Conservation (phyloP, 768 basidiomycete genomes). For the Amanita molliuscula region DNA sequence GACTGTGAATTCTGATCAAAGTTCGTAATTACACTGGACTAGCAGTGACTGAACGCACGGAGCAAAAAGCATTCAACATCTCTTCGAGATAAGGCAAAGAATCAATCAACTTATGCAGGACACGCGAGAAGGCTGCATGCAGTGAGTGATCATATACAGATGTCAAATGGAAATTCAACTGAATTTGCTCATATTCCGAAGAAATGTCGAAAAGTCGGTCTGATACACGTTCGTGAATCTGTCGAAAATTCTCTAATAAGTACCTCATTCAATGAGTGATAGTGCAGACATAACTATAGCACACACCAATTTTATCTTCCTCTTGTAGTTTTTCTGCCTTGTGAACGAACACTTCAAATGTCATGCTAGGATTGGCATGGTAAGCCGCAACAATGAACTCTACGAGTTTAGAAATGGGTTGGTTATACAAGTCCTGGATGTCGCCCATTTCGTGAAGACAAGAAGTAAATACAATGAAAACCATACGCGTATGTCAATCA, state of each 20-base stretch:
- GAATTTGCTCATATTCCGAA: constrained; percentile 67
- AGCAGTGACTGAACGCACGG: constrained; percentile 31
- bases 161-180: constrained; percentile 83
- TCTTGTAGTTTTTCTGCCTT: constrained; percentile 89
- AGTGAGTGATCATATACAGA: constrained; percentile 90
- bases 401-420: constrained; percentile 73
- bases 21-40: constrained; percentile 4
- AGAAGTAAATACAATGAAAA: constrained; percentile 3
- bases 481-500: constrained; percentile 88
- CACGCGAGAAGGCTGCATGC: constrained; percentile 85
- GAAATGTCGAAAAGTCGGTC: constrained; percentile 74
- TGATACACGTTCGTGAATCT: constrained; percentile 78
- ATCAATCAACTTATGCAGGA: constrained; percentile 79
- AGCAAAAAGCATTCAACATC: constrained; percentile 76
- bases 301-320: constrained; percentile 80
- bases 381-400: constrained; percentile 74
- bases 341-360: constrained; percentile 89
- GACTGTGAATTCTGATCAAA: constrained; percentile 72
- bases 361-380: constrained; percentile 63
- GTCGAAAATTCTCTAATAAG: constrained; percentile 73
- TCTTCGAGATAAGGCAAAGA: constrained; percentile 82
- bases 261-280: not conserved
- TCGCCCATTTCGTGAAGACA: not conserved
- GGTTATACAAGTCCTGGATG: constrained; percentile 69
- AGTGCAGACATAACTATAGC: not conserved